Conservation (phyloP, 768 basidiomycete species). For the Kwoniella europaea region DNA sequence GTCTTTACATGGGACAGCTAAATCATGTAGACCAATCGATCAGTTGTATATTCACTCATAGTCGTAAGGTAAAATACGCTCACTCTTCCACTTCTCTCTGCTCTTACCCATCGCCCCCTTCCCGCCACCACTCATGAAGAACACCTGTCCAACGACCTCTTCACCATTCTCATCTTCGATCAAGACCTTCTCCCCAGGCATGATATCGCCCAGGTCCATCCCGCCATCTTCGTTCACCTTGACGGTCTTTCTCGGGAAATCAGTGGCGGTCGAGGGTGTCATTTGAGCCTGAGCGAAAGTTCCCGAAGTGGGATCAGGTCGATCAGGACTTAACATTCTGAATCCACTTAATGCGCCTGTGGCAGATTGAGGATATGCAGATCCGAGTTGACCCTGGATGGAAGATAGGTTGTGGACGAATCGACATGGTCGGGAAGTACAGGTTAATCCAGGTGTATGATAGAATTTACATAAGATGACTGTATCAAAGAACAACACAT, state of each 20-base stretch:
- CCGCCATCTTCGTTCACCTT: slow-evolving; percentile 19
- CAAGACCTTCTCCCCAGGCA: slow-evolving; percentile 40
- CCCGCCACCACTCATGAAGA: slow-evolving; percentile 57
- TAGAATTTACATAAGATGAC: slow-evolving; percentile 58
- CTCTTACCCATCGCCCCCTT: slow-evolving; percentile 52
- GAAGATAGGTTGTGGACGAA: slow-evolving; percentile 53
- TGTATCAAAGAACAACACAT: slow-evolving; percentile 3
- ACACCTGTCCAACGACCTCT: slow-evolving; percentile 47
- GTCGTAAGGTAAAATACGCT: slow-evolving; percentile 20
- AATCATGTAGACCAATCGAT: too few relatives aligned
- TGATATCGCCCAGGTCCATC: slow-evolving; percentile 18
- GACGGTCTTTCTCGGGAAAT: slow-evolving; percentile 10
- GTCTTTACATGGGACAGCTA: slow-evolving; percentile 55
- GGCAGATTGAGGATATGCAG: background rate
- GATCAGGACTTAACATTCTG: slow-evolving; percentile 3
- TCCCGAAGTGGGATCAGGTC: slow-evolving; percentile 40
- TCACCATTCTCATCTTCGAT: slow-evolving; percentile 38
- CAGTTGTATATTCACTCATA: background rate
- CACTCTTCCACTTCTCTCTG: slow-evolving; percentile 54
- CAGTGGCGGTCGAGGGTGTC: background rate
- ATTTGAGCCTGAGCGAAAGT: slow-evolving; percentile 50
- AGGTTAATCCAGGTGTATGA: slow-evolving; percentile 55
- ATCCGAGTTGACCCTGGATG: background rate
- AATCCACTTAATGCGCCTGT: background rate
- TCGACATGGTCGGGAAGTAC: slow-evolving; percentile 57